A percentile compares a stretch with the other conserved stretches of the same genome.
These are phyloP conservation scores for Lipomyces mesembrius DNA, from an alignment of 805 yeast genomes.

Conservation along the genomic window DNA sequence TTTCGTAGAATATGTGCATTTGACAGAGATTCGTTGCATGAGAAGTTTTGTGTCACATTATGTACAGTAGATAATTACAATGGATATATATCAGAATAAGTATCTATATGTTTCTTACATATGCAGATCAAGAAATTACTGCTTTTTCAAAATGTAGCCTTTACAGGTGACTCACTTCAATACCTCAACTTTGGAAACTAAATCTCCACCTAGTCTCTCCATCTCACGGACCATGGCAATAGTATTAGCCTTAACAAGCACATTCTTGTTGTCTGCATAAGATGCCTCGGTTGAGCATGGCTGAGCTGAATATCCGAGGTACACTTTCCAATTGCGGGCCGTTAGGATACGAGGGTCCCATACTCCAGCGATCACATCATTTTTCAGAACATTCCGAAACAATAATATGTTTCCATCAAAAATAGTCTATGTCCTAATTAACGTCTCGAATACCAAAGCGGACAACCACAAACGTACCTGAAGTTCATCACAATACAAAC, in stretches of 20 bases:
- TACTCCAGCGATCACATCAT: constrained; percentile 75
- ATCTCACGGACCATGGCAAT: constrained; percentile 67
- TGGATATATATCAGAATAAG: neutral
- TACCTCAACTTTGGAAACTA: constrained; percentile 39
- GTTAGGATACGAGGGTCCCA: constrained; percentile 69
- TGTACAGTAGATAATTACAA: neutral
- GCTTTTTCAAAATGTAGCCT: neutral
- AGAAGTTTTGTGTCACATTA: neutral
- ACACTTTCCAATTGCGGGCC: constrained; percentile 75
- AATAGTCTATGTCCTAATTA: constrained; percentile 10
- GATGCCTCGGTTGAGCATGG: constrained; percentile 54
- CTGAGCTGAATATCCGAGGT: constrained; percentile 71
- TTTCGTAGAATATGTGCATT: neutral
- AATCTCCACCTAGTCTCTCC: constrained; percentile 48
- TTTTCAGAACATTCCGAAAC: constrained; percentile 61
- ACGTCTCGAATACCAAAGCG: neutral
- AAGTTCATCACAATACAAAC: constrained; percentile 30
- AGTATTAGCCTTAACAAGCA: constrained; percentile 45
- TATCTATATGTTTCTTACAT: neutral
- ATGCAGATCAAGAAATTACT: neutral
- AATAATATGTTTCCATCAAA: constrained; percentile 64
- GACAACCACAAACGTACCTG: neutral
- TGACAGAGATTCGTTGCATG: neutral
- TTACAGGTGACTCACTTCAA: neutral
- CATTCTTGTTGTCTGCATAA: constrained; percentile 20